Conservation (phyloP, 1,284 basidiomycete genomes). For the Heimioporus retisporus region DNA sequence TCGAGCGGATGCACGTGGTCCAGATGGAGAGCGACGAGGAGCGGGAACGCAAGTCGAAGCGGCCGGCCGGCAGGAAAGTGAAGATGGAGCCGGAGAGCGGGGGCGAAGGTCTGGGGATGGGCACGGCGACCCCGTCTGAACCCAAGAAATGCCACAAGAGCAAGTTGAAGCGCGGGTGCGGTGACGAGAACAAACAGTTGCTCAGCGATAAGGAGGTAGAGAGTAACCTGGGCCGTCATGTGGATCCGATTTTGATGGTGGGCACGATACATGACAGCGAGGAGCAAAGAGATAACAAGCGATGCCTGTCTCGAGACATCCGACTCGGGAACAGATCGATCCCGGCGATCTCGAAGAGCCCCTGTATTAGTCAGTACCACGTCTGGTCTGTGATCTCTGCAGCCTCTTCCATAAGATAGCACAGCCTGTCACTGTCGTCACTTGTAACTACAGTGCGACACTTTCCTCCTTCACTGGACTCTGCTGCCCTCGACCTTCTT, state of each 20-base stretch:
- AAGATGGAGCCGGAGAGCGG: slow-evolving; percentile 68
- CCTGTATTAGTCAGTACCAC: too few relatives aligned
- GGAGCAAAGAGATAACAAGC: neutral
- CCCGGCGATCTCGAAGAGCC: too few relatives aligned
- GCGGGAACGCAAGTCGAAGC: slow-evolving; percentile 71
- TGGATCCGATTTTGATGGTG: neutral
- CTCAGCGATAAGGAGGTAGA: slow-evolving; percentile 78
- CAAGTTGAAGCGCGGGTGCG: slow-evolving; percentile 58
- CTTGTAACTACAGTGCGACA: slow-evolving; percentile 84
- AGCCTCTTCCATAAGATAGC: slow-evolving; percentile 65
- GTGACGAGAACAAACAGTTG: slow-evolving; percentile 63
- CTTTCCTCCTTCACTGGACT: slow-evolving; percentile 92
- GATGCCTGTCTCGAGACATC: too few relatives aligned
- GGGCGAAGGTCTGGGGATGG: slow-evolving; percentile 57
- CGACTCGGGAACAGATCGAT: too few relatives aligned
- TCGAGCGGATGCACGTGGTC: slow-evolving; percentile 77
- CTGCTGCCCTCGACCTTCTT: slow-evolving; percentile 89
- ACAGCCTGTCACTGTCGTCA: slow-evolving; percentile 72
- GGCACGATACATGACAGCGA: neutral
- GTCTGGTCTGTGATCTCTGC: slow-evolving; percentile 35
- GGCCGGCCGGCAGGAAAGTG: slow-evolving; percentile 57
- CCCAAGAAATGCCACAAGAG: slow-evolving; percentile 58
- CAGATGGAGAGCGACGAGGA: slow-evolving; percentile 83
- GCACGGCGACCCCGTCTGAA: slow-evolving; percentile 42
- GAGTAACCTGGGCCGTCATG: slow-evolving; percentile 55